Conservation (phyloP, 2,329 filamentous ascomycete species). For the Trichophyton mentagrophytes region DNA sequence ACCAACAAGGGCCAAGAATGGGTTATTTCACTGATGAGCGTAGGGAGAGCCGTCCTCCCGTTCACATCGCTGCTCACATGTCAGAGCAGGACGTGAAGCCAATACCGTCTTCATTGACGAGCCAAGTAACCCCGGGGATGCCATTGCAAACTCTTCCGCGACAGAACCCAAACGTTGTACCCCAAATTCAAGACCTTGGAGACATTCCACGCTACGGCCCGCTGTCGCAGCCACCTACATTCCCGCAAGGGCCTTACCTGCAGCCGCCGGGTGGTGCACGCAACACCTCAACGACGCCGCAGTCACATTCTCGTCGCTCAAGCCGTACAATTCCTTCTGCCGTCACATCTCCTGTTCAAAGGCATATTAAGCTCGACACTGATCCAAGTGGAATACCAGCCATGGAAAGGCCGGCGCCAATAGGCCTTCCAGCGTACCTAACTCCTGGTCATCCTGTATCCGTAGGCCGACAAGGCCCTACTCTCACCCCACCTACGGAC, state of each 20-base stretch:
- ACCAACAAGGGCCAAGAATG: conserved; percentile 29
- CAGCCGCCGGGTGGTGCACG: conserved; percentile 11
- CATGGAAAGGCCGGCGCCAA: conserved; percentile 3
- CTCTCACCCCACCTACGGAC: conserved; percentile 2
- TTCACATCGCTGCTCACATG: conserved; percentile 2
- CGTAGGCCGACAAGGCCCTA: conserved; percentile 6
- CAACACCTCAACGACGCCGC: conserved; percentile 4
- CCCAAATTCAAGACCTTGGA: conserved; percentile 7
- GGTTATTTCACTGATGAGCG: conserved; percentile 35
- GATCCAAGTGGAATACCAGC: background rate
- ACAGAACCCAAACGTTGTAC: background rate
- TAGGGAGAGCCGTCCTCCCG: conserved; percentile 19
- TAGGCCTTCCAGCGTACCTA: conserved; percentile 5
- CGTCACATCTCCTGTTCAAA: conserved; percentile 10
- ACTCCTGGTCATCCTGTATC: conserved; percentile 3
- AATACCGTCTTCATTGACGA: conserved; percentile 1
- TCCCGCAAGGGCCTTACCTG: conserved; percentile 24
- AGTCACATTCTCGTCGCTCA: conserved; percentile 12
- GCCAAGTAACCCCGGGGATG: background rate
- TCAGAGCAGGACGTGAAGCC: conserved; percentile 10
- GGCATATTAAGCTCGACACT: conserved; percentile 8
- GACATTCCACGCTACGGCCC: conserved; percentile 8
- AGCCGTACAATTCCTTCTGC: conserved; percentile 11
- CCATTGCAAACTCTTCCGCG: conserved; percentile 4
- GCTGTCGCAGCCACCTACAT: conserved; percentile 9